These are phyloP conservation scores for Kodamaea lidongshanica DNA, from an alignment of 805 yeast genomes.

Conservation along the genomic window DNA sequence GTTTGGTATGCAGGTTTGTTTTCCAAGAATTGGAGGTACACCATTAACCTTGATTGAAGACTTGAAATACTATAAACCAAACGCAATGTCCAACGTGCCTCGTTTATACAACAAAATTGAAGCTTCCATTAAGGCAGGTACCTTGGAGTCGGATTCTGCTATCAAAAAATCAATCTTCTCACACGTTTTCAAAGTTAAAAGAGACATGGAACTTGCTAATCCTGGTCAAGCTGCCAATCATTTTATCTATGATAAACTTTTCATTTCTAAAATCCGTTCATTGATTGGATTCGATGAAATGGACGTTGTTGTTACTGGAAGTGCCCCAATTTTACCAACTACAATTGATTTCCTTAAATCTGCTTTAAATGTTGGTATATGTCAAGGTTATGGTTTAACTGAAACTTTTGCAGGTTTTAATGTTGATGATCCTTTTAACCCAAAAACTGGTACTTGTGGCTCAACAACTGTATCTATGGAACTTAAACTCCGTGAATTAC, in stretches of 20 bases:
- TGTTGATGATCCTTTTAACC: constrained; percentile 14
- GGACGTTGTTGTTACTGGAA: constrained; percentile 19
- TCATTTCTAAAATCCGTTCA: constrained; percentile 28
- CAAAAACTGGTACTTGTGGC: constrained; percentile 21
- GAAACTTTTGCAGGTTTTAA: constrained; percentile 23
- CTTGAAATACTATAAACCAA: constrained; percentile 19
- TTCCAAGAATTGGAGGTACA: constrained; percentile 18
- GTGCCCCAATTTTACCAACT: constrained; percentile 20
- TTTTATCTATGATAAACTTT: constrained; percentile 11
- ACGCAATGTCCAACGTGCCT: constrained; percentile 21
- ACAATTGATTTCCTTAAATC: constrained; percentile 21
- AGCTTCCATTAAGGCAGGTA: constrained; percentile 20
- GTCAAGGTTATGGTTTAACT: constrained; percentile 34
- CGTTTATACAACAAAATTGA: constrained; percentile 23
- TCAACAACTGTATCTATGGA: constrained; percentile 15
- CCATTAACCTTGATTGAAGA: constrained; percentile 22
- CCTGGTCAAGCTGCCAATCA: constrained; percentile 18
- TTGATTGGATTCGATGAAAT: constrained; percentile 29
- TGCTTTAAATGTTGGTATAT: constrained; percentile 18
- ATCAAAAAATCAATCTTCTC: constrained; percentile 14
- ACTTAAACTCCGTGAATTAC: constrained; percentile 18
- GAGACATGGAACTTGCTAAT: constrained; percentile 10
- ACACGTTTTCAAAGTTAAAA: constrained; percentile 15
- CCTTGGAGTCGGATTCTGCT: constrained; percentile 15
- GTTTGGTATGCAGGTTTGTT: constrained; percentile 22